Percentiles rank a stretch among this genome's conserved stretches.
Conservation (phyloP, 441 rosid genomes). For the Mallotus repandus region DNA sequence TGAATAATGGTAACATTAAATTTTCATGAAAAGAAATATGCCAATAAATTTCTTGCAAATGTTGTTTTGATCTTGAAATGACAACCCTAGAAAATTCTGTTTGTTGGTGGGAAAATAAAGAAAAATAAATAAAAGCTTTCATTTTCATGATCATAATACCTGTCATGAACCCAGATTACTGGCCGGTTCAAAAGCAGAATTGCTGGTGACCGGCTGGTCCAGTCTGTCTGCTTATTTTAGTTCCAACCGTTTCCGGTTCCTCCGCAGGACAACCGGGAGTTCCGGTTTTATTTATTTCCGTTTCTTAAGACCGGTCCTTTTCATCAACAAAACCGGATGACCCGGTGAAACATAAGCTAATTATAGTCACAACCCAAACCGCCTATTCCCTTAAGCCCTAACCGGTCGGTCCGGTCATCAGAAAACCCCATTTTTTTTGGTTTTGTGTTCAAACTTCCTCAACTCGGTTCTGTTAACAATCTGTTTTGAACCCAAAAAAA, state of each 20-base stretch:
- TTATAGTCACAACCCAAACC: slow-evolving; percentile 20
- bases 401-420: slow-evolving; percentile 49
- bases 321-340: slow-evolving; percentile 27
- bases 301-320: slow-evolving; percentile 31
- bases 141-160: not conserved
- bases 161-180: slow-evolving; percentile 22
- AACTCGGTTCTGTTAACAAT: slow-evolving; percentile 25
- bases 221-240: not conserved
- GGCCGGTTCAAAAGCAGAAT: slow-evolving; percentile 25
- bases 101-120: not conserved
- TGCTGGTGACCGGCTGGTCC: slow-evolving; percentile 25
- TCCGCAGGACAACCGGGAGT: slow-evolving; percentile 24
- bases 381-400: slow-evolving; percentile 33
- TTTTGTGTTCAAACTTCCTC: slow-evolving; percentile 3
- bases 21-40: too few species aligned
- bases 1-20: too few species aligned
- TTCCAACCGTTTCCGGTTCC: slow-evolving; percentile 24
- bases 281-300: slow-evolving; percentile 22
- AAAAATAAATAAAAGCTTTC: not conserved
- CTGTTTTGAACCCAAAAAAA: not conserved
- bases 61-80: too few species aligned
- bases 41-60: too few species aligned
- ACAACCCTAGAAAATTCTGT: not conserved
- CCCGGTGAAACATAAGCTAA: slow-evolving; percentile 27
- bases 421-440: not conserved